Base-by-base conservation (phyloP, 176 grass and related monocot genomes). In the Stipa capillata region DNA sequence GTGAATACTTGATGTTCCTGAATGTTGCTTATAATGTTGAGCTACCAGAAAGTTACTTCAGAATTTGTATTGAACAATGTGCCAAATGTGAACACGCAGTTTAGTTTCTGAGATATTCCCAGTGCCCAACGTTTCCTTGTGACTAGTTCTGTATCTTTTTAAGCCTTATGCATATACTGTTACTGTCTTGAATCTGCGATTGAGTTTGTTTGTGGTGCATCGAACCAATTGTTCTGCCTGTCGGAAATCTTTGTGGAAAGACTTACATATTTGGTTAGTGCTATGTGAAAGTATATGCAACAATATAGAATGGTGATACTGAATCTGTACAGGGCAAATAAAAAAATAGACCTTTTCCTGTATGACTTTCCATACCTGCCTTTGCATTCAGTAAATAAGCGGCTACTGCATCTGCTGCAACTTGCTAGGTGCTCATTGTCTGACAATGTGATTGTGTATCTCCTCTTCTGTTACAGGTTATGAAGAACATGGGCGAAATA, bases 401-500 rank as follows among this genome's bases (percentile, higher is more conserved):
- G 0, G 10, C 2, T 50, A 20, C 8, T 65, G 2, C 75, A 74
- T 59, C 24, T 23, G 8, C 25, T 88, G 32, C 50, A 69, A 69
- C 12, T 57, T 39, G 29, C n/a, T 60, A 60, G 20, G 18, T 54
- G 28, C 44, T 69, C 12, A 18, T 55, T 50, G n/a, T 64, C 67
- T 54, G 18, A 80, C 65, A 13, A 12, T 29, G 20, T 50, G 10
- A 42, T 39, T 87, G 16, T 36, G 13, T 62, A 56, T 53, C 8
- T 73, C 37, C 15, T 33, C 14, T 68, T 57, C 29, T 68, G 14
- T 64, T 41, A 40, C 72, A 99, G 96, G 75, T 95, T 62, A 82
- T 99, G 73, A 99, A 95, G 79, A 99, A 99, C 79, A 99, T 99
- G 73, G 96, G 92, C 0, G 96, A 93, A 85, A 93, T 99, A 87